A percentile compares a stretch with the other conserved stretches of the same genome.
These are phyloP conservation scores for Marasmius oreades DNA, from an alignment of 1,284 basidiomycete genomes.

Conservation along the genomic window DNA sequence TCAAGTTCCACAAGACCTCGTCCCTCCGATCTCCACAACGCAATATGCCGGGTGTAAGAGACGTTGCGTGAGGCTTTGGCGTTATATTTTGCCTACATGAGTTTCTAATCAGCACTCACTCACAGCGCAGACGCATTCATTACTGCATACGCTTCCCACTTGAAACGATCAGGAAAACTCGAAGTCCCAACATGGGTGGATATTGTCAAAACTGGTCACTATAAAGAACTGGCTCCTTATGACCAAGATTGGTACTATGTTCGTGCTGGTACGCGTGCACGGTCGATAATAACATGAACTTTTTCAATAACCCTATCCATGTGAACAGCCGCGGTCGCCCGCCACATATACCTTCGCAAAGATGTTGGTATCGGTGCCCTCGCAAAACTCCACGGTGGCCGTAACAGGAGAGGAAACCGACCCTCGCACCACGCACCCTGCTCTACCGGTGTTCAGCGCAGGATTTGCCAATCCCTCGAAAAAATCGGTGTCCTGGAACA, in stretches of 20 bases:
- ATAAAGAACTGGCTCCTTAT: constrained; percentile 98
- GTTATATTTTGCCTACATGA: constrained; percentile 6
- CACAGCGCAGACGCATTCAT: constrained; percentile 88
- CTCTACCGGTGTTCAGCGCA: constrained; percentile 87
- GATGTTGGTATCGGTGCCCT: constrained; percentile 96
- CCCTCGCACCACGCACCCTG: constrained; percentile 92
- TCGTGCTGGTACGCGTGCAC: constrained; percentile 77
- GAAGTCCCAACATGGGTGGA: constrained; percentile 99
- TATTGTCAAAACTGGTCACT: constrained; percentile 97
- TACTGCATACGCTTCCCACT: constrained; percentile 87
- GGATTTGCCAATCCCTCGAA: constrained; percentile 94
- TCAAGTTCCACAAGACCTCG: constrained; percentile 39
- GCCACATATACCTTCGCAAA: constrained; percentile 99
- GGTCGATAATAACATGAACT: background rate
- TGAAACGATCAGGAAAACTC: constrained; percentile 95
- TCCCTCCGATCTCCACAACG: constrained; percentile 20
- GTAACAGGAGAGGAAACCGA: constrained; percentile 92
- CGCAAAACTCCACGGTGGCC: constrained; percentile 95
- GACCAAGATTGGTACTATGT: constrained; percentile 99
- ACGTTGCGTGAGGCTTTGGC: constrained; percentile 67
- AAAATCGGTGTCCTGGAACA: constrained; percentile 98
- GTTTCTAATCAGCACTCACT: constrained; percentile 20
- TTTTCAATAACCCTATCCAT: constrained; percentile 8
- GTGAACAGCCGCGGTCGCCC: constrained; percentile 86
- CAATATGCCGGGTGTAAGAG: constrained; percentile 91